Base-by-base conservation (phyloP, 192 early-diverging fungal genomes). In the Linnemannia exigua region DNA sequence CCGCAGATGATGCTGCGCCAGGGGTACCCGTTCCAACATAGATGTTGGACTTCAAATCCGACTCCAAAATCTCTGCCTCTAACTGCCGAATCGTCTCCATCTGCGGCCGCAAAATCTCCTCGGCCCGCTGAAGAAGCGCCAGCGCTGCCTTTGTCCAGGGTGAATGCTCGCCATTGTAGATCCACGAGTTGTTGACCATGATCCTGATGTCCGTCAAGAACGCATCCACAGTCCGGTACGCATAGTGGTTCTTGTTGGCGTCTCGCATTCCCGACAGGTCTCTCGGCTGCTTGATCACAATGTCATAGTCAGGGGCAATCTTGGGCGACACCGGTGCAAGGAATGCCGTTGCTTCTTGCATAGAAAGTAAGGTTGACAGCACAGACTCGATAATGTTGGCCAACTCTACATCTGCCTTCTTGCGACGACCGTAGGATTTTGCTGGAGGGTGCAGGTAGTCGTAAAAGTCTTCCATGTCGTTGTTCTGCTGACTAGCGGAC, bases 181-280 rank as follows among this genome's bases (percentile, higher is more conserved):
- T 31, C 37, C 79, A 74, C 31, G 88, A 91, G 77, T 94, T 94
- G 48, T 89, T 82, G 20, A 88, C 89, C 72, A 94, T 81, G 19
- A 91, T 87, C 35, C 81, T 51, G 50, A 94, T 76, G 75, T 94
- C 93, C 25, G 82, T 87, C 73, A 92, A 58, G 69, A 94, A 92
- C 31, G 74, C 81, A 41, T 84, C 83, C 15, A 83, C 80, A 1
- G 88, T 90, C 61, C 88, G 75, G 82, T 92, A 94, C 9, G 73
- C 70, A 61, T 82, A 90, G 36, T 88, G 67, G 47, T 82, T 79
- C 46, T 81, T 82, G 73, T 89, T 88, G 67, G 91, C 92, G 46
- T 92, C 89, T 8, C 88, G 72, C 82, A 94, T 93, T 17, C 90
- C 84, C 35, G 90, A 88, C 28, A 94, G 74, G 47, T 88, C 90